Evolutionary conservation across 2,329 filamentous ascomycete genomes (phyloP).

Genomic region (Botrytis tulipae): DNA sequence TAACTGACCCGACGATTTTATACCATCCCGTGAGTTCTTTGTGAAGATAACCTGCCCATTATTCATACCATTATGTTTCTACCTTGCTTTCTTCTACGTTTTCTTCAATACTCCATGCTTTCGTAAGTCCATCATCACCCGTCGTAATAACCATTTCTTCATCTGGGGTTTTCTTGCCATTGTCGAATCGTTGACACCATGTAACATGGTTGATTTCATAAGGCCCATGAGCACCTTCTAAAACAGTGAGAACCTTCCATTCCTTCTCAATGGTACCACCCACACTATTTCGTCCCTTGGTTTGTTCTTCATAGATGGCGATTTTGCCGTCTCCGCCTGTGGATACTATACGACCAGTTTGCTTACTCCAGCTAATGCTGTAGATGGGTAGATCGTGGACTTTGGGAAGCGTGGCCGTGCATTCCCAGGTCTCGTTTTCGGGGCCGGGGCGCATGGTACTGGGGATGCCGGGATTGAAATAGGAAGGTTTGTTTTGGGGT

Average conservation of each 20-base stretch:
- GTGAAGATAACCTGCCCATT: neutral
- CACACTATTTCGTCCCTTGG: slow-evolving; percentile 32
- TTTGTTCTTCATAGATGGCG: slow-evolving; percentile 70
- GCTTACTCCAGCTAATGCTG: slow-evolving; percentile 77
- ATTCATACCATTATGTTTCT: slow-evolving; percentile 1
- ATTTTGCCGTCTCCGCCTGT: slow-evolving; percentile 84
- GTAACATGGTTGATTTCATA: slow-evolving; percentile 92
- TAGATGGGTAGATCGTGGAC: slow-evolving; percentile 82
- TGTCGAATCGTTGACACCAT: slow-evolving; percentile 80
- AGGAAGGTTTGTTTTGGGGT: slow-evolving; percentile 35
- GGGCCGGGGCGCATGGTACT: slow-evolving; percentile 77
- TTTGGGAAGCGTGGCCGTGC: slow-evolving; percentile 71
- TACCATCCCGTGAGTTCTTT: neutral
- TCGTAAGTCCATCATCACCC: slow-evolving; percentile 86
- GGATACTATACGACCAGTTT: slow-evolving; percentile 77
- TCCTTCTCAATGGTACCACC: slow-evolving; percentile 44
- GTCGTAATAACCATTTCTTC: slow-evolving; percentile 90
- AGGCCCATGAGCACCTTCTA: slow-evolving; percentile 78
- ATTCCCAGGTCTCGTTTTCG: slow-evolving; percentile 79
- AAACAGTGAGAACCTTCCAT: slow-evolving; percentile 71
- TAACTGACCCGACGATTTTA: neutral
- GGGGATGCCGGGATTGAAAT: slow-evolving; percentile 61
- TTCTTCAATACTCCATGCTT: slow-evolving; percentile 68
- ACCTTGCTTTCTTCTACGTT: neutral
- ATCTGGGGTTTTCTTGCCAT: slow-evolving; percentile 52